A percentile compares a stretch with the other conserved stretches of the same genome.
Evolutionary conservation across 352 stramenopile genomes (phyloP).

Genomic region (Aphanomyces stellatus): DNA sequence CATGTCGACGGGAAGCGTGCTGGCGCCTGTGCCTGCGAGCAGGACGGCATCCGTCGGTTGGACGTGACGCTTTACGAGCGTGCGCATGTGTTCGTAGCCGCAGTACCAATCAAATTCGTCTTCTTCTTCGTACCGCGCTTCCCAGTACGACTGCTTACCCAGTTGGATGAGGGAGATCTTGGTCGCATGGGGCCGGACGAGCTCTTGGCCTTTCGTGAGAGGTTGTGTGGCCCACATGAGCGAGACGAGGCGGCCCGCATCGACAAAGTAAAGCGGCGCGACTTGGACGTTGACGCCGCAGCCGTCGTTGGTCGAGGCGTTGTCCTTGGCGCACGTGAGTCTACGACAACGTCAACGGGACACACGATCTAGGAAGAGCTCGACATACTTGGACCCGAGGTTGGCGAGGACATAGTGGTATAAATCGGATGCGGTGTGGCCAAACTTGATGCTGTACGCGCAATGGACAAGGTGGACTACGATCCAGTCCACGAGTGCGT

Average conservation of each 20-base stretch:
- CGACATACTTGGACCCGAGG: constrained; percentile 24
- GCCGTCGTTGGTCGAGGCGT: too few relatives aligned
- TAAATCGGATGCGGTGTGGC: constrained; percentile 31
- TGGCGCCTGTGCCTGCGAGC: constrained; percentile 40
- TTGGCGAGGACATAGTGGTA: constrained; percentile 46
- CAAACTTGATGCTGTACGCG: constrained; percentile 43
- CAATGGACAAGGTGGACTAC: constrained; percentile 35
- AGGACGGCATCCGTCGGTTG: constrained; percentile 27
- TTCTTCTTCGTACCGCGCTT: constrained; percentile 38
- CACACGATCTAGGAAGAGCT: too few relatives aligned
- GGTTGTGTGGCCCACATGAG: constrained; percentile 34
- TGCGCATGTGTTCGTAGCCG: constrained; percentile 35
- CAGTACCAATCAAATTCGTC: constrained; percentile 56
- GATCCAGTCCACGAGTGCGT: constrained; percentile 20
- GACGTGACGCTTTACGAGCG: constrained; percentile 30
- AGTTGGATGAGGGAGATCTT: constrained; percentile 51
- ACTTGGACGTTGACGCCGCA: constrained; percentile 34
- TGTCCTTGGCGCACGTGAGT: constrained; percentile 30
- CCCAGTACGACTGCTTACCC: constrained; percentile 53
- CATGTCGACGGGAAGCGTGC: constrained; percentile 43
- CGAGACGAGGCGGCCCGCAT: constrained; percentile 37
- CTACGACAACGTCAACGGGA: too few relatives aligned
- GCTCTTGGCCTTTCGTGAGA: constrained; percentile 25
- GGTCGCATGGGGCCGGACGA: constrained; percentile 35
- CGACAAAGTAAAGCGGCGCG: constrained; percentile 26